phyloP scores from a whole-genome alignment of 192 early-diverging fungal species.

The Phycomyces nitens region DNA sequence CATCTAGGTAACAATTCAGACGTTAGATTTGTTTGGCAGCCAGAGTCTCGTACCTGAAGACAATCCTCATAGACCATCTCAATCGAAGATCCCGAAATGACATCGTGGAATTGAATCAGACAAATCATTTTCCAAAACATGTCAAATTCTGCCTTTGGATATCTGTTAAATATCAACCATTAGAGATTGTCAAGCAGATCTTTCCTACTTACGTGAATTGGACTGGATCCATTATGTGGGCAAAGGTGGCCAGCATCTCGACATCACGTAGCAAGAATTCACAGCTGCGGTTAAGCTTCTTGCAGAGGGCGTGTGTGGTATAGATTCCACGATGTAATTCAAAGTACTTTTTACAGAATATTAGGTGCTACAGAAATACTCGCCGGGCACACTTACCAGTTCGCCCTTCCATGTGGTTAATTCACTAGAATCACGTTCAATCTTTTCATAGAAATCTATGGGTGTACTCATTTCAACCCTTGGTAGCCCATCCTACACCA shows the following conservation, averaged over 20 bases:
- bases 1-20: slow-evolving; percentile 23
- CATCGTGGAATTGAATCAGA: slow-evolving; percentile 98
- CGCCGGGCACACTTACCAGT: slow-evolving; percentile 47
- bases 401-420: slow-evolving; percentile 93
- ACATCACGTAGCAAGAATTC: slow-evolving; percentile 85
- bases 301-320: slow-evolving; percentile 85
- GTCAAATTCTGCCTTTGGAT: slow-evolving; percentile 76
- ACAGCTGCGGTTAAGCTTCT: slow-evolving; percentile 80
- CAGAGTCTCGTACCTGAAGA: slow-evolving; percentile 31
- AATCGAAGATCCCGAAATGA: slow-evolving; percentile 90
- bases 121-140: slow-evolving; percentile 86
- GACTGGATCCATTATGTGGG: slow-evolving; percentile 16
- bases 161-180: slow-evolving; percentile 31
- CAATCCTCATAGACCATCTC: slow-evolving; percentile 87
- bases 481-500: slow-evolving; percentile 64
- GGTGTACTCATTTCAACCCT: slow-evolving; percentile 74
- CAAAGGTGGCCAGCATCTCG: slow-evolving; percentile 68
- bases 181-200: too few species aligned
- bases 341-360: slow-evolving; percentile 65
- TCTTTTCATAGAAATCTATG: slow-evolving; percentile 77
- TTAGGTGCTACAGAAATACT: not conserved
- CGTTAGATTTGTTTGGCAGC: too few species aligned
- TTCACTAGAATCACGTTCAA: slow-evolving; percentile 65
- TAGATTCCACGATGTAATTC: slow-evolving; percentile 98
- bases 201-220: slow-evolving; percentile 7